Conservation (phyloP, 768 basidiomycete genomes). For the Mycena alexandri region DNA sequence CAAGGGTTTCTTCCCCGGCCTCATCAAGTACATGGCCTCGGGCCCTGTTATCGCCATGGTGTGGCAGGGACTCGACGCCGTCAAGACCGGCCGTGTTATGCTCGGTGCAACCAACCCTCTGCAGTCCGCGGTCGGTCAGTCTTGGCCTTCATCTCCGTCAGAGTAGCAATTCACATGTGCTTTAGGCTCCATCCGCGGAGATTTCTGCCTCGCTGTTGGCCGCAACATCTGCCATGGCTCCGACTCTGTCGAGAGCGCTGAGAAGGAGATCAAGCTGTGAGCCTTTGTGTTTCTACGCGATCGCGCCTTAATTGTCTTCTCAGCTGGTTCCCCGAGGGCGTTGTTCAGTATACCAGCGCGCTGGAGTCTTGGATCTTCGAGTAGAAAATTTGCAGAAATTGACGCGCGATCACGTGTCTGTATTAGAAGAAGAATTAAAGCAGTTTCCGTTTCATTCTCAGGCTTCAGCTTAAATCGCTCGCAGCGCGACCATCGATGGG, state of each 20-base stretch:
- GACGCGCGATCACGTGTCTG: slow-evolving; percentile 24
- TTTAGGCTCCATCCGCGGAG: slow-evolving; percentile 93
- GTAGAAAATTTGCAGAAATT: slow-evolving; percentile 52
- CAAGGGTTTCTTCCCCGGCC: slow-evolving; percentile 95
- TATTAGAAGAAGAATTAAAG: slow-evolving; percentile 35
- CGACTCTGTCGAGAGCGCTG: slow-evolving; percentile 87
- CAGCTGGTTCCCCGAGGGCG: slow-evolving; percentile 95
- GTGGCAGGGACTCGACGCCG: slow-evolving; percentile 94
- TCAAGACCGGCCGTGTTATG: slow-evolving; percentile 96
- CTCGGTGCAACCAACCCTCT: slow-evolving; percentile 98
- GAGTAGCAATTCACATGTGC: slow-evolving; percentile 29
- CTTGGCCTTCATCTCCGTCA: slow-evolving; percentile 3
- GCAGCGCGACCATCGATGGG: too few species aligned
- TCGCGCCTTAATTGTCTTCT: slow-evolving; percentile 27
- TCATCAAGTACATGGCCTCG: slow-evolving; percentile 96
- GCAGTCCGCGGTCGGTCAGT: slow-evolving; percentile 84
- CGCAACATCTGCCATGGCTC: slow-evolving; percentile 96
- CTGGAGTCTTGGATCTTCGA: slow-evolving; percentile 85
- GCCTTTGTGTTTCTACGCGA: slow-evolving; percentile 41
- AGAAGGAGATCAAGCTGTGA: slow-evolving; percentile 95
- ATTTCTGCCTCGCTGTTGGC: slow-evolving; percentile 93
- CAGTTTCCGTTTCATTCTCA: not conserved
- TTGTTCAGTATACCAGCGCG: slow-evolving; percentile 76
- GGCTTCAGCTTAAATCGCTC: too few species aligned
- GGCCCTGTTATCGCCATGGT: slow-evolving; percentile 98